Base-by-base conservation (phyloP, 2,329 filamentous ascomycete species). In the Periglandula ipomoeae region DNA sequence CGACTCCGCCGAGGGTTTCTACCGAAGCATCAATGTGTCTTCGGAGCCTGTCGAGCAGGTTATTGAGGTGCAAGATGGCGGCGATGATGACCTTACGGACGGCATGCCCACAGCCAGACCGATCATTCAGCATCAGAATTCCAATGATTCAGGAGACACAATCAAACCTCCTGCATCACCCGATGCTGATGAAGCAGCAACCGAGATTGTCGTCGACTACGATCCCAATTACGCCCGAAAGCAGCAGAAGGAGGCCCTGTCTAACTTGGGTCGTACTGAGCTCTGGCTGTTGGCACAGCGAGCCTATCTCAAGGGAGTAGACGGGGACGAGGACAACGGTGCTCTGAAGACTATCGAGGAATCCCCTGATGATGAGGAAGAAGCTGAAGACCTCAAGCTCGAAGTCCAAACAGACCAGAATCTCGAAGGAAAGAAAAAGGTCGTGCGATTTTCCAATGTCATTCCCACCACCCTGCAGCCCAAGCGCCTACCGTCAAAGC, bases 211-310 rank as follows among this genome's bases (percentile, higher is more conserved):
- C 23, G 75, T 75, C 39, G 83, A 87, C 55, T 88, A 87, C 59
- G 87, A 89, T 54, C 79, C 88, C 49, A 75, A 80, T 52, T 95
- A 95, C 60, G 76, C 83, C 43, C 74, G 77, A 47, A 86, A 88
- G 63, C 79, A 95, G 53, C 78, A 86, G 60, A 73, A 85, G 55
- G 76, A 76, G 39, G 82, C 87, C 7, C 71, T 83, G 19, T 79
- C 78, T n/a, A 88, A 90, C 59, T 70, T 93, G 46, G 87, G 93
- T 65, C 82, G 89, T 53, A 97, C 91, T 4, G 84, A 87, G 58
- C 68, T 87, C 40, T 97, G 91, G 91, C 78, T 97, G 26, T 72
- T 82, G 57, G 86, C 89, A 7, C 91, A 97, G 65, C 82, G 82
- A 50, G 75, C 81, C 13, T 93, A 94, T 58, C 76, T 91, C 50